Evolutionary conservation across 148 eudicot species (phyloP).

Genomic region (Amaranthus palmeri): DNA sequence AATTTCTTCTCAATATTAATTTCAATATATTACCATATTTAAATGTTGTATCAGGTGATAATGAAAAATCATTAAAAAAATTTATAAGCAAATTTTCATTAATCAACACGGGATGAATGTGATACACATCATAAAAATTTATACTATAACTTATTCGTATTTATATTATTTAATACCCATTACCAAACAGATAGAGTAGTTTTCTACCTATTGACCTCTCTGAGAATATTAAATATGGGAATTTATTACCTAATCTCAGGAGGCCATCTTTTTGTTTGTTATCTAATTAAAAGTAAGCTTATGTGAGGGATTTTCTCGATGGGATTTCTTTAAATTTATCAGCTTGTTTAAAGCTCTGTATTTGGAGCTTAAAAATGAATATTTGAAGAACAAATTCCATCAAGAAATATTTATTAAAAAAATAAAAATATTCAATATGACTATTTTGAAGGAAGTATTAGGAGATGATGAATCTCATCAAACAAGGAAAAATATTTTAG

Average conservation of each 20-base stretch:
- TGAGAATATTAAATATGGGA: constrained; percentile 11
- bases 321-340: constrained; percentile 19
- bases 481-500: constrained; percentile 44
- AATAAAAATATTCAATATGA: constrained; percentile 18
- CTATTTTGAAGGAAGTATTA: constrained; percentile 28
- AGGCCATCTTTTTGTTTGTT: constrained; percentile 22
- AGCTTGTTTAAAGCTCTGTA: not conserved
- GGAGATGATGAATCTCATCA: constrained; percentile 9
- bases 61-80: too few species aligned
- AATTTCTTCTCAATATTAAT: too few species aligned
- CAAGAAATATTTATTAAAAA: not conserved
- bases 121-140: too few species aligned
- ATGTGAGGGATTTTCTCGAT: not conserved
- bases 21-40: too few species aligned
- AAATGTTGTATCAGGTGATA: too few species aligned
- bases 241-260: constrained; percentile 16
- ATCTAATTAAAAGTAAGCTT: constrained; percentile 5
- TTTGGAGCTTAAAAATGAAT: not conserved
- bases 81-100: too few species aligned
- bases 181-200: too few species aligned
- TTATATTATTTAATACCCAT: too few species aligned
- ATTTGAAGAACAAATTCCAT: constrained; percentile 11
- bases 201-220: constrained; percentile 12
- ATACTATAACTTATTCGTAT: too few species aligned
- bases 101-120: too few species aligned